A percentile compares a stretch with the other conserved stretches of the same genome.
phyloP scores from a whole-genome alignment of 2,329 filamentous ascomycete species.

The Aspergillus fumigatus region DNA sequence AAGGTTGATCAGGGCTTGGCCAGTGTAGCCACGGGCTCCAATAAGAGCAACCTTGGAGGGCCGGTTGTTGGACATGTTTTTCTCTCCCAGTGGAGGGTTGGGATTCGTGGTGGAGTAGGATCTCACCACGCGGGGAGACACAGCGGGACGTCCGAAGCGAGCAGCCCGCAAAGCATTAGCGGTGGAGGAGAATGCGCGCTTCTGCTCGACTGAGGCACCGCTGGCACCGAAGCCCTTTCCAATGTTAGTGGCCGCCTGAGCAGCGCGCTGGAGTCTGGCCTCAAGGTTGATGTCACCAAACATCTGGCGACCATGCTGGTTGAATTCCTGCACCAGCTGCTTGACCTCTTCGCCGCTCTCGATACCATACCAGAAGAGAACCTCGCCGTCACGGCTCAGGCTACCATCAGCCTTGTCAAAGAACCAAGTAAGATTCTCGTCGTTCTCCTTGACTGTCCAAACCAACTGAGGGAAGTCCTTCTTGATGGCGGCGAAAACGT shows the following conservation, averaged over 20 bases:
- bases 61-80: slow-evolving; percentile 76
- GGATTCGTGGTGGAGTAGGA: slow-evolving; percentile 58
- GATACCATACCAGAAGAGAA: slow-evolving; percentile 95
- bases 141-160: slow-evolving; percentile 26
- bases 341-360: slow-evolving; percentile 77
- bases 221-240: slow-evolving; percentile 44
- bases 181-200: slow-evolving; percentile 63
- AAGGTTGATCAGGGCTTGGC: slow-evolving; percentile 81
- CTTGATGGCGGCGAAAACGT: slow-evolving; percentile 88
- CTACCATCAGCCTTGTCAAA: slow-evolving; percentile 95
- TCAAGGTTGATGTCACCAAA: slow-evolving; percentile 86
- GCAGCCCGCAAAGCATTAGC: slow-evolving; percentile 37
- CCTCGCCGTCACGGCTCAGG: slow-evolving; percentile 76
- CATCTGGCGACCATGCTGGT: slow-evolving; percentile 76
- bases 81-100: slow-evolving; percentile 83
- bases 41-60: slow-evolving; percentile 81
- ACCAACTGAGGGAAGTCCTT: slow-evolving; percentile 87
- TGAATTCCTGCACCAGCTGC: slow-evolving; percentile 79
- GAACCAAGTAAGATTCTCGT: slow-evolving; percentile 98
- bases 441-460: slow-evolving; percentile 94
- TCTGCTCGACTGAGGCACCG: slow-evolving; percentile 52
- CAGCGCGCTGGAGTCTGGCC: slow-evolving; percentile 74
- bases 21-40: slow-evolving; percentile 89
- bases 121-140: slow-evolving; percentile 31
- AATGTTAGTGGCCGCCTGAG: slow-evolving; percentile 61